phyloP scores from a whole-genome alignment of 2,329 filamentous ascomycete species.

The Penicillium sp. region DNA sequence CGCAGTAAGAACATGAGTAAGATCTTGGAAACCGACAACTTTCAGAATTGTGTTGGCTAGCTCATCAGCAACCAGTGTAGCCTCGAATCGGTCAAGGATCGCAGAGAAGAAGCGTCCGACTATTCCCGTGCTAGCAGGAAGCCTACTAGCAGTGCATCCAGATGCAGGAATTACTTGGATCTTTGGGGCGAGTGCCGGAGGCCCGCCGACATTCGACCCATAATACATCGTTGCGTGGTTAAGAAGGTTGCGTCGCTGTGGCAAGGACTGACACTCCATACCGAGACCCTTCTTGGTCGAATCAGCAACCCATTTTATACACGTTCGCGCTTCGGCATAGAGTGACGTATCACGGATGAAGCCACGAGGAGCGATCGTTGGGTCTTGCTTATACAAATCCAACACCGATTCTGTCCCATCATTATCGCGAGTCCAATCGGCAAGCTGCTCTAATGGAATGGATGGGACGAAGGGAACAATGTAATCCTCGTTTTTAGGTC shows the following conservation, averaged over 20 bases:
- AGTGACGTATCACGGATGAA: constrained; percentile 33
- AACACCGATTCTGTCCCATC: constrained; percentile 25
- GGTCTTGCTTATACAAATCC: constrained; percentile 25
- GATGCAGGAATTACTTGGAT: constrained; percentile 26
- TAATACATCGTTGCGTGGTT: constrained; percentile 13
- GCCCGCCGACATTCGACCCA: constrained; percentile 9
- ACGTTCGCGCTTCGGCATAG: constrained; percentile 30
- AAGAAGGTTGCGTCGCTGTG: constrained; percentile 34
- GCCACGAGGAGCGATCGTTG: constrained; percentile 12
- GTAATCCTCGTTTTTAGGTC: constrained; percentile 24
- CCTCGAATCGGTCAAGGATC: constrained; percentile 71
- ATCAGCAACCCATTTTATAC: constrained; percentile 29
- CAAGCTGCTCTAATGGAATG: constrained; percentile 19
- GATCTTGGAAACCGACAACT: constrained; percentile 58
- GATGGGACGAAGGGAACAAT: constrained; percentile 33
- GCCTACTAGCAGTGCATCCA: constrained; percentile 40
- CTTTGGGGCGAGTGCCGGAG: constrained; percentile 14
- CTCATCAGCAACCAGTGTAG: constrained; percentile 64
- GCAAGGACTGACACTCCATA: constrained; percentile 33
- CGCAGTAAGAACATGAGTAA: constrained; percentile 66
- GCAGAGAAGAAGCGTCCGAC: constrained; percentile 70
- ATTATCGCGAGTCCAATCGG: constrained; percentile 27
- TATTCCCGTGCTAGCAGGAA: constrained; percentile 52
- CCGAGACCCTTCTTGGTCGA: constrained; percentile 14
- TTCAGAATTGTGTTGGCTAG: constrained; percentile 62